A percentile compares a stretch with the other conserved stretches of the same genome.
These are phyloP conservation scores for Aspergillus uvarum DNA, from an alignment of 2,329 filamentous ascomycete species.

Conservation along the genomic window DNA sequence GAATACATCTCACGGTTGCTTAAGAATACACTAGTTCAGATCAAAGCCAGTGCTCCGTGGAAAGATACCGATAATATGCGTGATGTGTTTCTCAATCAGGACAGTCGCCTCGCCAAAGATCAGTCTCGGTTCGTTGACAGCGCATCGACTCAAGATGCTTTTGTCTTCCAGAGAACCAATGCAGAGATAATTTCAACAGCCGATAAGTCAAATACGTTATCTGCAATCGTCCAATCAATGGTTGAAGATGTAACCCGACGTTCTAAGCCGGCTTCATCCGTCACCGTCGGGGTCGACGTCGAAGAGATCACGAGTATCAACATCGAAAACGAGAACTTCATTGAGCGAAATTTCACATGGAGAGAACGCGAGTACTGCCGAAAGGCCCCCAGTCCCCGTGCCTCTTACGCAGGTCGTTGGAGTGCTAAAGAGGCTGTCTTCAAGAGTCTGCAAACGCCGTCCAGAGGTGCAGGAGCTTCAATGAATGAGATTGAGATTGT, in stretches of 20 bases:
- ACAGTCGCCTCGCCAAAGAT: constrained; percentile 11
- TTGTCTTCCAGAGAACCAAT: not conserved
- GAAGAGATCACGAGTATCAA: constrained; percentile 85
- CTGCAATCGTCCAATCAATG: constrained; percentile 13
- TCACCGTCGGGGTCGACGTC: constrained; percentile 17
- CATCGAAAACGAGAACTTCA: constrained; percentile 86
- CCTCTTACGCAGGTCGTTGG: constrained; percentile 83
- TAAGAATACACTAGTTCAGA: constrained; percentile 17
- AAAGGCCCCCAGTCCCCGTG: constrained; percentile 73
- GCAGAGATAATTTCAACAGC: not conserved
- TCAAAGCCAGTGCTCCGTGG: constrained; percentile 20
- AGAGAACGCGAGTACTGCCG: constrained; percentile 83
- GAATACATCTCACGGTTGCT: constrained; percentile 15
- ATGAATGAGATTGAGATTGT: constrained; percentile 21
- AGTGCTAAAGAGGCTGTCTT: constrained; percentile 74
- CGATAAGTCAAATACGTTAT: not conserved
- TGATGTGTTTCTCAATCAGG: constrained; percentile 16
- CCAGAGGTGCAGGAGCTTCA: constrained; percentile 11
- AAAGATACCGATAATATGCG: constrained; percentile 11
- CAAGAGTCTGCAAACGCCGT: constrained; percentile 18
- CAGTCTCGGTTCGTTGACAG: not conserved
- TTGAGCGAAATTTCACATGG: constrained; percentile 89
- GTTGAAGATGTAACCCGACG: constrained; percentile 1
- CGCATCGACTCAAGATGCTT: not conserved
- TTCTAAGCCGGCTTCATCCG: not conserved